Evolutionary conservation across 352 stramenopile genomes (phyloP).

Genomic region (Globisporangium solare): DNA sequence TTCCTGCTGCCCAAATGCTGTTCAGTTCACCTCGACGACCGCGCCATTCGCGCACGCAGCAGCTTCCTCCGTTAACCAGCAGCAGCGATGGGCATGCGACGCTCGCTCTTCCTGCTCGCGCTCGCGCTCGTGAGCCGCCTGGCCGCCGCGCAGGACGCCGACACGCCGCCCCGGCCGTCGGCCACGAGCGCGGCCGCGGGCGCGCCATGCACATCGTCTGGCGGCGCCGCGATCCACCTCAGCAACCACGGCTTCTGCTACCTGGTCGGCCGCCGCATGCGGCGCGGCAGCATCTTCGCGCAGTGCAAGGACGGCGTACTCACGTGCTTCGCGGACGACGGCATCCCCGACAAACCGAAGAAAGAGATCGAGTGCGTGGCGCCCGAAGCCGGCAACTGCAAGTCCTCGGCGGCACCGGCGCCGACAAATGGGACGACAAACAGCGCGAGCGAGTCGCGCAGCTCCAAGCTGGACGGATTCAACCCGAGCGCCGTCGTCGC

Average conservation of each 20-base stretch:
- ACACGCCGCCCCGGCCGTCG: neutral
- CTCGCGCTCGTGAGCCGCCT: conserved; percentile 2
- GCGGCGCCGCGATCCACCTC: conserved; percentile 26
- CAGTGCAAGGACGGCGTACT: conserved; percentile 32
- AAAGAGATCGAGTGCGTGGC: conserved; percentile 23
- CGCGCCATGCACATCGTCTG: conserved; percentile 23
- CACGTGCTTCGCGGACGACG: conserved; percentile 35
- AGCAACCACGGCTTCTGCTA: conserved; percentile 43
- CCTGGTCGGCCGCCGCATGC: conserved; percentile 41
- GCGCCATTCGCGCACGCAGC: neutral
- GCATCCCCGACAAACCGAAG: conserved; percentile 36
- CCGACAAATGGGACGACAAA: conserved; percentile 7
- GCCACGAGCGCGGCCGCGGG: neutral
- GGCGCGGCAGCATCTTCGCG: conserved; percentile 28
- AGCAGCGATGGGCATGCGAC: neutral
- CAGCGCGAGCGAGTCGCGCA: conserved; percentile 4
- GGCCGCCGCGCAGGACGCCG: neutral
- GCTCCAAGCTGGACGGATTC: conserved; percentile 5
- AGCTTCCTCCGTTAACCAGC: neutral
- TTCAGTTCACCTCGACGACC: neutral
- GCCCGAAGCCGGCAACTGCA: conserved; percentile 28
- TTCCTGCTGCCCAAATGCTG: no score
- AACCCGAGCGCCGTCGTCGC: conserved; percentile 30
- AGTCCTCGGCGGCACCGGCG: conserved; percentile 13
- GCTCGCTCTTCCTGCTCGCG: conserved; percentile 1